These are phyloP conservation scores for Salvia miltiorrhiza DNA, from an alignment of 257 asterid species.

Conservation along the genomic window DNA sequence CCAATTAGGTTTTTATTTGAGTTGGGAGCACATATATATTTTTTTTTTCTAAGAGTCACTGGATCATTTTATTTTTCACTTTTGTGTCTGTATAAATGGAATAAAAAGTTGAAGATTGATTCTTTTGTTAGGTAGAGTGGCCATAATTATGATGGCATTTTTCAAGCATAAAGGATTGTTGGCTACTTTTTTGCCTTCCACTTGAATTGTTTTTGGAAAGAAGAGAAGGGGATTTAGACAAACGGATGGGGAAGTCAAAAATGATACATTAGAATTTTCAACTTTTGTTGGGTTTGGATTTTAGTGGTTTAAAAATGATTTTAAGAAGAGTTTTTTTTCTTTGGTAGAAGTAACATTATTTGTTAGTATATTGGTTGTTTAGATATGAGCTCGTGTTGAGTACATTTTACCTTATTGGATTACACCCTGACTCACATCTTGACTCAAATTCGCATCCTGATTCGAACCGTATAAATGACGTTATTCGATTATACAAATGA, in stretches of 20 bases:
- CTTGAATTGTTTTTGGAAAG: not conserved
- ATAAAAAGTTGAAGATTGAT: constrained; percentile 4
- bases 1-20: not conserved
- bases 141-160: constrained; percentile 27
- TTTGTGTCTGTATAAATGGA: constrained; percentile 1
- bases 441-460: no score
- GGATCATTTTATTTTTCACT: not conserved
- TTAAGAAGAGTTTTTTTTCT: not conserved
- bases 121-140: constrained; percentile 37
- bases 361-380: not conserved
- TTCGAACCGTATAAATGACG: no score
- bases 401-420: no score
- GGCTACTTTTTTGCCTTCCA: constrained; percentile 28
- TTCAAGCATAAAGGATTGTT: constrained; percentile 16
- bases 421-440: no score
- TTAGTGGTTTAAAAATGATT: not conserved
- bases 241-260: constrained; percentile 13
- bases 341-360: not conserved
- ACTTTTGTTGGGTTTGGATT: not conserved
- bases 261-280: not conserved
- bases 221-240: constrained; percentile 4
- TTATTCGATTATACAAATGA: no score
- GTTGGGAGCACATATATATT: not conserved
- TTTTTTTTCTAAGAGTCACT: not conserved
- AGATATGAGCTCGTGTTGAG: not conserved